phyloP scores from a whole-genome alignment of 768 basidiomycete genomes.

The Pleurotus giganteus region DNA sequence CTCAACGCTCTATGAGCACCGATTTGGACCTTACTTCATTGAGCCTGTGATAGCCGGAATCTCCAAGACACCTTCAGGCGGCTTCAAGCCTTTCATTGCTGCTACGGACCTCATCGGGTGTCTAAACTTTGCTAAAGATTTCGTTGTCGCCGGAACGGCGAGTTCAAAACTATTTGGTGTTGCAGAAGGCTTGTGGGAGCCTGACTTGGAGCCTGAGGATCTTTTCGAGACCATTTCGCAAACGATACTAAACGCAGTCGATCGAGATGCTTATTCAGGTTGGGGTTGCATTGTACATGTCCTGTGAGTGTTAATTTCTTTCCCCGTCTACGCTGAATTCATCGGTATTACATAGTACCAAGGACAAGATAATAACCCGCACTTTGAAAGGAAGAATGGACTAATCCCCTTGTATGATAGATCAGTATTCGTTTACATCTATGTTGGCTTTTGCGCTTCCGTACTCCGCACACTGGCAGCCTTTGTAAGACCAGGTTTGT shows the following conservation, averaged over 20 bases:
- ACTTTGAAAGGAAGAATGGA: slow-evolving; percentile 93
- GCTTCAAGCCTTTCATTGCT: slow-evolving; percentile 89
- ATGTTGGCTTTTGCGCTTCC: not conserved
- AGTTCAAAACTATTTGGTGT: slow-evolving; percentile 92
- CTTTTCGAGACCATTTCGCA: slow-evolving; percentile 98
- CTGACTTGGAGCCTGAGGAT: slow-evolving; percentile 93
- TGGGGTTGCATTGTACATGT: slow-evolving; percentile 97
- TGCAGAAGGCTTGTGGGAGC: slow-evolving; percentile 98
- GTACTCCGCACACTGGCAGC: not conserved
- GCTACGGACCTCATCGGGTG: slow-evolving; percentile 93
- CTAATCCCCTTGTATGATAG: slow-evolving; percentile 34
- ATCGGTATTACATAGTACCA: slow-evolving; percentile 45
- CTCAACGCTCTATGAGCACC: slow-evolving; percentile 91
- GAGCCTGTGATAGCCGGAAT: slow-evolving; percentile 97
- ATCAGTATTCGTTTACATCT: not conserved
- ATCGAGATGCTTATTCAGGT: slow-evolving; percentile 94
- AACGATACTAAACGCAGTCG: slow-evolving; percentile 90
- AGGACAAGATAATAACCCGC: slow-evolving; percentile 76
- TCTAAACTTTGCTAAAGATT: slow-evolving; percentile 93
- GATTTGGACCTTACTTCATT: slow-evolving; percentile 95
- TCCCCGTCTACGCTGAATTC: not conserved
- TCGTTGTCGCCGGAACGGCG: slow-evolving; percentile 94
- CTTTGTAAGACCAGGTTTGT: no score
- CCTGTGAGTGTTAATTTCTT: slow-evolving; percentile 60
- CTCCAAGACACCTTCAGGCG: slow-evolving; percentile 67